Evolutionary conservation across 345 rosid genomes (phyloP).

Genomic region (Syzygium oleosum): DNA sequence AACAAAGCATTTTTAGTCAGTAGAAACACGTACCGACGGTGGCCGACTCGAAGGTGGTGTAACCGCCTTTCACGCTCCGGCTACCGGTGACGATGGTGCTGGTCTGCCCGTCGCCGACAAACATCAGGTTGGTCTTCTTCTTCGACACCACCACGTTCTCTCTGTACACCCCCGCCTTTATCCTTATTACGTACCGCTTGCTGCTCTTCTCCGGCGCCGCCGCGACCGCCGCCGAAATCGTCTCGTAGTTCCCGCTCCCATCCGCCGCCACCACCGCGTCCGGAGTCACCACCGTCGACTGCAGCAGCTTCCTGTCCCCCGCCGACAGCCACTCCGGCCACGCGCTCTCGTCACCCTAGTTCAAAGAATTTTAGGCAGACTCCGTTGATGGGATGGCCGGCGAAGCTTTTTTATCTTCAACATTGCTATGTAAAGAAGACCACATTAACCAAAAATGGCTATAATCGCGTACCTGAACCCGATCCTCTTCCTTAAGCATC

Average conservation of each 20-base stretch:
- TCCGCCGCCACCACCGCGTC: constrained; percentile 76
- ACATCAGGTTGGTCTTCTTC: constrained; percentile 63
- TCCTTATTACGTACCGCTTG: constrained; percentile 54
- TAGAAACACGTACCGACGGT: constrained; percentile 59
- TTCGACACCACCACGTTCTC: constrained; percentile 76
- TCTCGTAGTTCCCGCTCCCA: constrained; percentile 64
- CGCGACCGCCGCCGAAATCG: constrained; percentile 57
- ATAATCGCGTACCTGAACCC: background rate
- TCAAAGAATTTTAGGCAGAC: background rate
- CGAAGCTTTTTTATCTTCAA: background rate
- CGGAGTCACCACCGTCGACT: constrained; percentile 45
- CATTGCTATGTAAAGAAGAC: background rate
- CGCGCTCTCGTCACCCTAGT: background rate
- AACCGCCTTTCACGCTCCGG: constrained; percentile 66
- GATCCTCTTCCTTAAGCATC: constrained; percentile 5
- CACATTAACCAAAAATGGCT: background rate
- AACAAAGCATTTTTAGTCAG: background rate
- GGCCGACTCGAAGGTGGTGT: constrained; percentile 85
- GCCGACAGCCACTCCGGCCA: constrained; percentile 82
- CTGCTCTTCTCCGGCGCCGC: constrained; percentile 61
- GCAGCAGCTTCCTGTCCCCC: constrained; percentile 60
- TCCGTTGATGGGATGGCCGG: background rate
- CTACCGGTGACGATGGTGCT: constrained; percentile 62
- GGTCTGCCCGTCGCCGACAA: constrained; percentile 66
- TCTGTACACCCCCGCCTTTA: constrained; percentile 66